Evolutionary conservation across 495 filamentous ascomycete species (phyloP).

Genomic region (Massariosphaeria phaeospora): DNA sequence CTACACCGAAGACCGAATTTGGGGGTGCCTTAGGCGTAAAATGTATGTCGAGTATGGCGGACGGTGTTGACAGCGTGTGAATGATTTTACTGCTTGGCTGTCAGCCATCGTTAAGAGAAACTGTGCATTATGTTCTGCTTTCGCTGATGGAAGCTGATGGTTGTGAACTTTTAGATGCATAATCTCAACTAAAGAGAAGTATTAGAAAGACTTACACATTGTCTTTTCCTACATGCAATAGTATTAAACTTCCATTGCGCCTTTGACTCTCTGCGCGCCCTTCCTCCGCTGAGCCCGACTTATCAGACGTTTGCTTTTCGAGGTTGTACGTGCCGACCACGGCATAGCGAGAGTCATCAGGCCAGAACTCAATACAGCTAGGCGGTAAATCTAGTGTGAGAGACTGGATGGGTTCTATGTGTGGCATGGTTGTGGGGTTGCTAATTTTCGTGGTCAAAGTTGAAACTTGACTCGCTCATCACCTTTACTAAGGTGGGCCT

Average conservation of each 20-base stretch:
- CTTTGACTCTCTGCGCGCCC: conserved; percentile 14
- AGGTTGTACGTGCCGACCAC: conserved; percentile 84
- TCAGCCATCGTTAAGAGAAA: too few relatives aligned
- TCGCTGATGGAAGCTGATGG: too few relatives aligned
- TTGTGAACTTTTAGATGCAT: too few relatives aligned
- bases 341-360: conserved; percentile 58
- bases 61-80: conserved; percentile 53
- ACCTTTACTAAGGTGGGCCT: too few relatives aligned
- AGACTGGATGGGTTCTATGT: conserved; percentile 41
- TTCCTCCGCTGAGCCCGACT: conserved; percentile 1
- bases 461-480: too few relatives aligned
- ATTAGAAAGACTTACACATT: conserved; percentile 49
- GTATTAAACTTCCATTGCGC: conserved; percentile 25
- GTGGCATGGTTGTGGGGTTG: too few relatives aligned
- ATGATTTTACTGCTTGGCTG: too few relatives aligned
- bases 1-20: conserved; percentile 55
- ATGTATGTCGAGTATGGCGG: conserved; percentile 79
- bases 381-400: conserved; percentile 59
- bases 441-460: too few relatives aligned
- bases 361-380: conserved; percentile 80
- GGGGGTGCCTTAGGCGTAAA: conserved; percentile 59
- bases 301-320: conserved; percentile 46
- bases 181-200: too few relatives aligned
- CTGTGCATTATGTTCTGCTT: too few relatives aligned
- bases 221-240: conserved; percentile 40